Percentiles rank a stretch among this genome's conserved stretches.
phyloP scores from a whole-genome alignment of 768 basidiomycete species.

The Phaffia tasmanica region DNA sequence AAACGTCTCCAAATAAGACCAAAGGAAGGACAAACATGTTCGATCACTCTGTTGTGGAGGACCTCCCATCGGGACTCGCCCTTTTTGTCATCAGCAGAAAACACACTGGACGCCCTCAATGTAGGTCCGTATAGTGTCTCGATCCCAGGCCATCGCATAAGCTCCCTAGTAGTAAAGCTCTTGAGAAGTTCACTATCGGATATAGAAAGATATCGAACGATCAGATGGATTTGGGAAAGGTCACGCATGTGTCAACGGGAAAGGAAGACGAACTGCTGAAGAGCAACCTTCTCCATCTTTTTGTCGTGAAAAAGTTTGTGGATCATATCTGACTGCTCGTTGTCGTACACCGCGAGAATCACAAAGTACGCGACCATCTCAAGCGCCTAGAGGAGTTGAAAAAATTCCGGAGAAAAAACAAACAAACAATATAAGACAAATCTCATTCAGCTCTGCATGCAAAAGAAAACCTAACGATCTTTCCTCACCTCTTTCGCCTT shows the following conservation, averaged over 20 bases:
- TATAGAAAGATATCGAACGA: not conserved
- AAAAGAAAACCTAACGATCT: not conserved
- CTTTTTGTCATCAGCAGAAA: conserved; percentile 39
- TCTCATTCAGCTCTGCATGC: too few relatives aligned
- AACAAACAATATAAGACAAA: not conserved
- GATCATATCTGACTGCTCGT: conserved; percentile 95
- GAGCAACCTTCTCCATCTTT: conserved; percentile 63
- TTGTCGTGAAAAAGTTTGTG: conserved; percentile 73
- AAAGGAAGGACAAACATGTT: conserved; percentile 54
- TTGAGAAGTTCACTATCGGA: conserved; percentile 44
- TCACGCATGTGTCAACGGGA: not conserved
- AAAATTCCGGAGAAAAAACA: conserved; percentile 3
- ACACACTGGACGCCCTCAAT: conserved; percentile 68
- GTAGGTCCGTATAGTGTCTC: conserved; percentile 75
- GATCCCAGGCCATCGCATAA: conserved; percentile 96
- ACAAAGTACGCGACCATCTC: conserved; percentile 93
- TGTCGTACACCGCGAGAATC: conserved; percentile 83
- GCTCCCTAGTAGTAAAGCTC: conserved; percentile 80
- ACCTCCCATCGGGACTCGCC: conserved; percentile 77
- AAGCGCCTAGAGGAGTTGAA: conserved; percentile 51
- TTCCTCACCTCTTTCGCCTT: conserved; percentile 35
- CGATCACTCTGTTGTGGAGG: conserved; percentile 86
- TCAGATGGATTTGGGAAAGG: not conserved
- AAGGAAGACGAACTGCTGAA: conserved; percentile 59
- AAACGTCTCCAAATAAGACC: not conserved